Evolutionary conservation across 305 asterid genomes (phyloP), one percentile per base, ranked within the genome.

Genomic region (Fraxinus greggii): DNA sequence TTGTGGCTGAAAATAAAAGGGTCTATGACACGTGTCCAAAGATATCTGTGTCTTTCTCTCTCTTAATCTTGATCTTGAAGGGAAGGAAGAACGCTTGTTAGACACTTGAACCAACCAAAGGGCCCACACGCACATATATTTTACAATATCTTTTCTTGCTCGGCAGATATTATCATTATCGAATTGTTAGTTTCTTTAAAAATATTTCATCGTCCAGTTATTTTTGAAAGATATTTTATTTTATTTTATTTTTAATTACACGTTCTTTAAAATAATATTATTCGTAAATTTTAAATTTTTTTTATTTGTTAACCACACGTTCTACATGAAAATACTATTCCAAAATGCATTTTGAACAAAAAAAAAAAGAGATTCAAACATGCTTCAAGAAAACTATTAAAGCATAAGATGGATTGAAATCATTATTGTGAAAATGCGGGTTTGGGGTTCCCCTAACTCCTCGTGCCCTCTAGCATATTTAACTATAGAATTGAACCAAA

Each of bases 1-100:
- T 78, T 86, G 92, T 89, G 92, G 92, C 89, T 83, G 87, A 84
- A 83, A 75, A 36, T 42, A 42, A 42, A 12, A 42, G 86, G 85
- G 86, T 40, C 83, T 80, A 35, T 38, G 87, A 79, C 89, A 86
- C 88, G 87, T 86, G 91, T 86, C 81, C 70, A 2, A 51, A 76
- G 74, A 72, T 36, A 24, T 10, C 15, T 21, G 4, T 21, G 51
- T 12, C 51, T 42, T 3, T 21, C 24, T 56, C 61, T 12, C 36
- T 13, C 23, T 40, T 5, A 7, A 85, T 85, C 86, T 83, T 65
- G 65, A 75, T 81, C 78, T 72, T n/a, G 3, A 56, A 76, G 1
- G 80, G 35, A 17, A 28, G 6, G 28, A 12, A 28, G 15, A 78
- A 75, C 81, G 78, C 42, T 72, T 48, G 84, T 83, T 76, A 78